These are phyloP conservation scores for Magnolia officinalis DNA, from an alignment of 164 flowering plant species.

Conservation along the genomic window DNA sequence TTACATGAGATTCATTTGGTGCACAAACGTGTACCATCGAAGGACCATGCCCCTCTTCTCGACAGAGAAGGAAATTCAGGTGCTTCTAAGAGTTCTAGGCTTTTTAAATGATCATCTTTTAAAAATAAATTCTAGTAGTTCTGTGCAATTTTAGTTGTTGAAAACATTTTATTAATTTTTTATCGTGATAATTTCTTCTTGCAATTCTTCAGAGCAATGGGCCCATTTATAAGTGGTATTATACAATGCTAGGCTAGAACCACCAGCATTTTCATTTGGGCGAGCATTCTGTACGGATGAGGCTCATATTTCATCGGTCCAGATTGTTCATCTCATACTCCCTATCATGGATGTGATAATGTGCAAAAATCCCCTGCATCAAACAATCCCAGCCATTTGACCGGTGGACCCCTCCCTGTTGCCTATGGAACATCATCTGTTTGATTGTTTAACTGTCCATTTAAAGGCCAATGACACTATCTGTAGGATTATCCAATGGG, in stretches of 20 bases:
- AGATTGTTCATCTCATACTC: background rate
- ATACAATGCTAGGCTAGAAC: background rate
- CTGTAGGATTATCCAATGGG: background rate
- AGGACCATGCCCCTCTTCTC: slow-evolving; percentile 27
- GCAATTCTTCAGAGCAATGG: background rate
- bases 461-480: background rate
- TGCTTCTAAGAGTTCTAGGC: slow-evolving; percentile 7
- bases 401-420: background rate
- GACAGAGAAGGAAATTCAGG: slow-evolving; percentile 47
- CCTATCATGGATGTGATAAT: background rate
- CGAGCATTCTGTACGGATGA: background rate
- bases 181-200: too few relatives aligned
- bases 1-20: slow-evolving; percentile 33
- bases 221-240: background rate
- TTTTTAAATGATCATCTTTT: background rate
- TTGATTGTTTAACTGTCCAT: background rate
- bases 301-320: background rate
- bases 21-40: slow-evolving; percentile 44
- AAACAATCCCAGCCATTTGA: background rate
- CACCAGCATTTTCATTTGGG: background rate
- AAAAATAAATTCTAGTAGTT: background rate
- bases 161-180: background rate
- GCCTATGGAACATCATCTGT: background rate
- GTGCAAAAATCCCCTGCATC: background rate
- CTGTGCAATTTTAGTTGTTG: background rate